phyloP scores from a whole-genome alignment of 768 basidiomycete species.

The Lactarius psammicola region DNA sequence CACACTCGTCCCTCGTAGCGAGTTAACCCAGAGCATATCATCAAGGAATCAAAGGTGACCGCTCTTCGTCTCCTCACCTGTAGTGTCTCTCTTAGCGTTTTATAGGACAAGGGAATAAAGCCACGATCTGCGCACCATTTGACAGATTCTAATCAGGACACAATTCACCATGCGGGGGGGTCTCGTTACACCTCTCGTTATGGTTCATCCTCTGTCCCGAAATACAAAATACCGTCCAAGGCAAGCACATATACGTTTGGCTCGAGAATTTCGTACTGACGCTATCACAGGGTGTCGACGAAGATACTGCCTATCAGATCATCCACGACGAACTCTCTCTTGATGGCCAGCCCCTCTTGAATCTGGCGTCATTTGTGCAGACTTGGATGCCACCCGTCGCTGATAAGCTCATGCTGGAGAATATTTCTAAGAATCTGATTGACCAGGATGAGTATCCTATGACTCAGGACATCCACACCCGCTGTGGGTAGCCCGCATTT shows the following conservation, averaged over 20 bases:
- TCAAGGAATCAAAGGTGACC: conserved; percentile 16
- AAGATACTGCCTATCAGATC: conserved; percentile 53
- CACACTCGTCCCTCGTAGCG: conserved; percentile 12
- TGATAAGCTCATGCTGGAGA: conserved; percentile 59
- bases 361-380: conserved; percentile 66
- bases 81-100: background rate
- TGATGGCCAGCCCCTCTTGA: conserved; percentile 55
- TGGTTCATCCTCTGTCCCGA: conserved; percentile 65
- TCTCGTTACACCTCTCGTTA: conserved; percentile 58
- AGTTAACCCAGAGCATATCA: conserved; percentile 25
- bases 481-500: conserved; percentile 12
- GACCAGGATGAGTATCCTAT: conserved; percentile 71
- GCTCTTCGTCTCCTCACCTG: background rate
- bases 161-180: conserved; percentile 38
- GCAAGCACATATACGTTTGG: conserved; percentile 32
- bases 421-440: conserved; percentile 65
- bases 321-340: conserved; percentile 63
- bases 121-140: conserved; percentile 37
- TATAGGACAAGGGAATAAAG: conserved; percentile 44
- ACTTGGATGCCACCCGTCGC: conserved; percentile 60
- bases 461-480: conserved; percentile 40
- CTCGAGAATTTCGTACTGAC: background rate
- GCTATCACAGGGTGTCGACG: conserved; percentile 47
- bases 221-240: conserved; percentile 60
- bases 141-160: conserved; percentile 37